Evolutionary conservation across 192 early-diverging fungal species (phyloP).

Genomic region (Coemansia sp.): DNA sequence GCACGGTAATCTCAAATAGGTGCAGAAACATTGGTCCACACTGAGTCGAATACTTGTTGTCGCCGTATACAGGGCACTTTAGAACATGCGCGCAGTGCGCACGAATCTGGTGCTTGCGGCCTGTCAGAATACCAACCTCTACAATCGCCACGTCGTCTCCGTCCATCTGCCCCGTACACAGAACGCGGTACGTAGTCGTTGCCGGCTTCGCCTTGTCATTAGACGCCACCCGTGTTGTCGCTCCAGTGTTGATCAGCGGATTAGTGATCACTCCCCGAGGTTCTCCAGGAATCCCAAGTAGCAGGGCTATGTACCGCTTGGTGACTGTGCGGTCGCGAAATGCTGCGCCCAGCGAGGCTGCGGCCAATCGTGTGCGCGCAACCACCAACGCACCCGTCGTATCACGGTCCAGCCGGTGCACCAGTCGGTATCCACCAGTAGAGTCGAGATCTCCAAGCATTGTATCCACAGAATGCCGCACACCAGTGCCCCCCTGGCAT

Average conservation of each 20-base stretch:
- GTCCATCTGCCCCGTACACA: conserved; percentile 8
- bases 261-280: conserved; percentile 1
- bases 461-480: conserved; percentile 13
- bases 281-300: conserved; percentile 9
- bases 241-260: conserved; percentile 7
- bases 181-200: conserved; percentile 15
- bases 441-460: conserved; percentile 14
- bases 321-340: conserved; percentile 15
- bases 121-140: conserved; percentile 25
- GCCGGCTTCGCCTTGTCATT: conserved; percentile 7
- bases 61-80: conserved; percentile 29
- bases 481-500: conserved; percentile 27
- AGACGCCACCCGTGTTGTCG: background rate
- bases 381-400: conserved; percentile 32
- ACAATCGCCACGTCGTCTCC: conserved; percentile 3
- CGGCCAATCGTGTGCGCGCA: conserved; percentile 13
- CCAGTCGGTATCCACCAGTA: conserved; percentile 12
- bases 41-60: conserved; percentile 12
- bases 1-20: conserved; percentile 13
- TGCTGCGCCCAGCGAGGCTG: conserved; percentile 11
- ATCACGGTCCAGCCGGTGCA: conserved; percentile 30
- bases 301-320: conserved; percentile 25
- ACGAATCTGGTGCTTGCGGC: conserved; percentile 43
- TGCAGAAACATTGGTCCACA: conserved; percentile 19
- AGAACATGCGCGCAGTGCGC: conserved; percentile 36